Base-by-base conservation (phyloP, 805 yeast species). In the Sugiyamaella qingdaonensis region DNA sequence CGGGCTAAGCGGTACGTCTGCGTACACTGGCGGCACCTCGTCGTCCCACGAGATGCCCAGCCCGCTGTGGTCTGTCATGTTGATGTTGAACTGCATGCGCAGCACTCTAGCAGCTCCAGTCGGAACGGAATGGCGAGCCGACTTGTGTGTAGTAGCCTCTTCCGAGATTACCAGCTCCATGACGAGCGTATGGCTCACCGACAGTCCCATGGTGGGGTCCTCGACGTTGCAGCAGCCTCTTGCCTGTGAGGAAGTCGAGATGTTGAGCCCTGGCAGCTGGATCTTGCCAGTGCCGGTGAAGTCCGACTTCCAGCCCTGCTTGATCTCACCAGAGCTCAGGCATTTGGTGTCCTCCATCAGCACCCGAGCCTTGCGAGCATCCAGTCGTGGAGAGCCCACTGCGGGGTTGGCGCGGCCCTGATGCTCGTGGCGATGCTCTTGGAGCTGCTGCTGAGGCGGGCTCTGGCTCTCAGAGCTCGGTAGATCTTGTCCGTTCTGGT, bases 41-140 rank as follows among this genome's bases (percentile, higher is more conserved):
- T 92, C 97, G 69, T 92, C 97, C 98, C 99, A 94, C 0, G 97
- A 86, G 31, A 94, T 88, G 3, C 99, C 99, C 41, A 94, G 75
- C 0, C 99, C 99, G 0, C 96, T 85, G 55, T 98, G 76, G 66
- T 91, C 98, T 1, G 96, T 86, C 19, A 94, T 70, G 2, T 75
- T 74, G n/a, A 92, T 63, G 59, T 86, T 85, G 71, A 94, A 92
- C 68, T 91, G 97, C 97, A 94, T 94, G 58, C 98, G 74, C 55
- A 94, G 73, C 1, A 94, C 95, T 47, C 99, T 75, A 0, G 99
- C 99, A 2, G 95, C 88, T 13, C 99, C 99, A 0, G 98, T 94
- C 5, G 70, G 67, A 3, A 71, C 56, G 9, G 76, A 67, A 13
- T 68, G 68, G 10, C 62, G 58, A 13, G 70, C 53, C 11, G 64